Evolutionary conservation across 768 basidiomycete genomes (phyloP).

Genomic region (Termitomyces bulborhizus): DNA sequence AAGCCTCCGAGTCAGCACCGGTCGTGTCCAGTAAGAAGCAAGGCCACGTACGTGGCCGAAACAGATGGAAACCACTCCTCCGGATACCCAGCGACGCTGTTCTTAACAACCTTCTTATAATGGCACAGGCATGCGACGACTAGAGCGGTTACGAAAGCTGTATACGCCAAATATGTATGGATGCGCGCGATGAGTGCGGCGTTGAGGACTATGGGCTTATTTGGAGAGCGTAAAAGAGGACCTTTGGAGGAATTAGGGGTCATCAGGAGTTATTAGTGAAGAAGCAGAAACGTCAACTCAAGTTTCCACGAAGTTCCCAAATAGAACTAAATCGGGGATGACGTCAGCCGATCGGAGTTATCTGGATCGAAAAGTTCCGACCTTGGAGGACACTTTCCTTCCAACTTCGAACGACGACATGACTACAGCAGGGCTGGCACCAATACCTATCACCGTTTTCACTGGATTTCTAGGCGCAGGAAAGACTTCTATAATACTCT

Average conservation of each 20-base stretch:
- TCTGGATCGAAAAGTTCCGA: not conserved
- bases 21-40: not conserved
- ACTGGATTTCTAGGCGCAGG: slow-evolving; percentile 91
- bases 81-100: slow-evolving; percentile 75
- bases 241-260: slow-evolving; percentile 1
- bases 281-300: not conserved
- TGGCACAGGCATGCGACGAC: slow-evolving; percentile 61
- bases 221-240: not conserved
- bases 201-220: slow-evolving; percentile 22
- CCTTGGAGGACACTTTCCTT: not conserved
- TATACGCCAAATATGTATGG: slow-evolving; percentile 61
- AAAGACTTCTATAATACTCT: slow-evolving; percentile 77
- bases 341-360: slow-evolving; percentile 5
- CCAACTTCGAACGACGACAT: not conserved
- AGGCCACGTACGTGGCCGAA: slow-evolving; percentile 60
- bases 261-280: not conserved
- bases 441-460: slow-evolving; percentile 88
- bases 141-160: slow-evolving; percentile 64
- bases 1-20: not conserved
- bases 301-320: not conserved
- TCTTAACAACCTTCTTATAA: slow-evolving; percentile 82
- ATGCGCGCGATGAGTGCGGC: slow-evolving; percentile 53
- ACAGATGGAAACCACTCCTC: slow-evolving; percentile 92
- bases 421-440: slow-evolving; percentile 5
- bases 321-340: not conserved